Base-by-base conservation (phyloP, 352 stramenopile genomes). In the Thalassiosira livingstoniorum region DNA sequence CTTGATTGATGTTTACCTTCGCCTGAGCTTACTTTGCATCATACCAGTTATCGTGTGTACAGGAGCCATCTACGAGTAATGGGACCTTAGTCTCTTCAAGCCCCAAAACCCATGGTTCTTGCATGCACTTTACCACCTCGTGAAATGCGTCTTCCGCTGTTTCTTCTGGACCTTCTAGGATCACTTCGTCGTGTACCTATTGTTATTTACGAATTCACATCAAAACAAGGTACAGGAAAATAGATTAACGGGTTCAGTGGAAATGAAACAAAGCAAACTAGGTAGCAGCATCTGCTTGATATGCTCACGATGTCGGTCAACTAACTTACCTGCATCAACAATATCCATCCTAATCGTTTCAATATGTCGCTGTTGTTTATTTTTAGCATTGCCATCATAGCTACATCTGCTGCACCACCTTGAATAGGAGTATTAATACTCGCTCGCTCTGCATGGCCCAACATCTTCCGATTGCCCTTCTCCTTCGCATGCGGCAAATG, bases 341-440 rank as follows among this genome's bases (percentile, higher is more conserved):
- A 96, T 75, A 98, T 97, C 96, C 97, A 99, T 1, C 98, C 98
- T 2, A 99, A 90, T 75, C 95, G 82, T 39, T 96, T 94, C 10
- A 99, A 87, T 27, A 96, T 91, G 62, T 96, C 82, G 80, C 97
- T 97, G 18, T 96, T 87, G 77, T 98, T 97, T 31, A 99, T 97
- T 37, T 97, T 98, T 34, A 99, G 94, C 98, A 99, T 99, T 2
- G 97, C 98, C 83, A 98, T 97, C 97, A 99, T 99, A 0, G 98
- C 98, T 5, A 99, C 95, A 78, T 99, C 97, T 0, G 98, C 98
- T 1, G 98, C 98, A 31, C 97, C 97, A 29, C 98, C 98, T 86
- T 98, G 95, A 61, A 99, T 99, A 18, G 98, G 98, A n/a, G 98
- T 99, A 87, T 99, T 99, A 87, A 99, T 99, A 21, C 97, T 98